Conservation (phyloP, 148 eudicot genomes). For the Amaranthus cruentus region DNA sequence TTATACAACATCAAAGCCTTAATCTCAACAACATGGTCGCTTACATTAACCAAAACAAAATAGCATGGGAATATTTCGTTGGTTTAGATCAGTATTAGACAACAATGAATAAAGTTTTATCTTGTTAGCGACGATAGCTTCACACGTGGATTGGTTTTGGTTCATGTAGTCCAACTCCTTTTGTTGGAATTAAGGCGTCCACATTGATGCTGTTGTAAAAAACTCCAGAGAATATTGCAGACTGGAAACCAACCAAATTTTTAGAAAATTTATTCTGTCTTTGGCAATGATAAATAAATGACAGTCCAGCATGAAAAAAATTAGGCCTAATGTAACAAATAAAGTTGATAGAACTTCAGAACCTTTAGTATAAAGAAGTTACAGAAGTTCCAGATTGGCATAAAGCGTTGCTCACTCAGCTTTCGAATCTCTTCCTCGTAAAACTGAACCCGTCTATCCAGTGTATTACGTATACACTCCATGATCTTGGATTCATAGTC, state of each 20-base stretch:
- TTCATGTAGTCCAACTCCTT: too few species aligned
- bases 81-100: too few species aligned
- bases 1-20: too few species aligned
- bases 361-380: slow-evolving; percentile 95
- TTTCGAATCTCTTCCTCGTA: slow-evolving; percentile 95
- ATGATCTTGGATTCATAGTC: slow-evolving; percentile 75
- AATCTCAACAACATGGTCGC: too few species aligned
- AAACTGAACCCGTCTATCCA: slow-evolving; percentile 84
- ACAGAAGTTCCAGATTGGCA: slow-evolving; percentile 98
- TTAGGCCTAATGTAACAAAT: not conserved
- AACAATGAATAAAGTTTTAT: too few species aligned
- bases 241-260: not conserved
- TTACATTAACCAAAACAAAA: too few species aligned
- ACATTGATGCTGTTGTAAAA: too few species aligned
- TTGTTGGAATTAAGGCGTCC: too few species aligned
- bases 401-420: slow-evolving; percentile 91
- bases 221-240: not conserved
- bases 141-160: too few species aligned
- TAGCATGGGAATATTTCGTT: too few species aligned
- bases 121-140: too few species aligned
- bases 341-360: slow-evolving; percentile 13
- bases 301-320: slow-evolving; percentile 10
- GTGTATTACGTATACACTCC: slow-evolving; percentile 82
- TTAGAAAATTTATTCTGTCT: not conserved
- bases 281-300: not conserved